phyloP scores from a whole-genome alignment of 2,329 filamentous ascomycete species.

The Blumeria hordei region DNA sequence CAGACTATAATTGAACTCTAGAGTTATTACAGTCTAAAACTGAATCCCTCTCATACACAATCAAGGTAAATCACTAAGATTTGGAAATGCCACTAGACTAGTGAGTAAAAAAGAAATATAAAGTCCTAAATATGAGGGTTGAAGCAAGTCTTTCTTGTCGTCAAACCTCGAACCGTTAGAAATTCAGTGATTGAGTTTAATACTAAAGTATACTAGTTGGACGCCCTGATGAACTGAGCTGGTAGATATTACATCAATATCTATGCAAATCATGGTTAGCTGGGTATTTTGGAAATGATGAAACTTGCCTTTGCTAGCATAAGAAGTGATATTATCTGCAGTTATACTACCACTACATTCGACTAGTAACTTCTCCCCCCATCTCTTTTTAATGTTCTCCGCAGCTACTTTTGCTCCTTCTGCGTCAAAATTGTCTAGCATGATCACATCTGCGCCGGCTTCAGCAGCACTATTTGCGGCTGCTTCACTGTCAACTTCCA shows the following conservation, averaged over 20 bases:
- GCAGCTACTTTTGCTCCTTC: slow-evolving; percentile 57
- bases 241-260: slow-evolving; percentile 89
- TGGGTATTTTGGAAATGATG: background rate
- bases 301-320: slow-evolving; percentile 46
- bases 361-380: slow-evolving; percentile 59
- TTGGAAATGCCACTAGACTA: too few species aligned
- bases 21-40: too few species aligned
- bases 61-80: too few species aligned
- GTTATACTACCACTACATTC: slow-evolving; percentile 86
- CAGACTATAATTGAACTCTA: too few species aligned
- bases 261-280: slow-evolving; percentile 19
- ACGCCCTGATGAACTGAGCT: slow-evolving; percentile 94
- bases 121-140: too few species aligned
- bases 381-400: slow-evolving; percentile 51
- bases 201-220: slow-evolving; percentile 78
- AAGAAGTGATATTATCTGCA: slow-evolving; percentile 57
- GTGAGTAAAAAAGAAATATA: too few species aligned
- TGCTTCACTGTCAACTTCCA: slow-evolving; percentile 70
- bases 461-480: slow-evolving; percentile 81
- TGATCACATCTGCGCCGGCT: slow-evolving; percentile 83
- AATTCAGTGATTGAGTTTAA: slow-evolving; percentile 48
- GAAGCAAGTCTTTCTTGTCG: too few species aligned
- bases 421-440: slow-evolving; percentile 87
- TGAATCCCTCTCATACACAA: too few species aligned
- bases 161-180: background rate